A percentile compares a stretch with the other conserved stretches of the same genome.
phyloP scores from a whole-genome alignment of 2,329 filamentous ascomycete genomes.

The Fusarium metavorans region DNA sequence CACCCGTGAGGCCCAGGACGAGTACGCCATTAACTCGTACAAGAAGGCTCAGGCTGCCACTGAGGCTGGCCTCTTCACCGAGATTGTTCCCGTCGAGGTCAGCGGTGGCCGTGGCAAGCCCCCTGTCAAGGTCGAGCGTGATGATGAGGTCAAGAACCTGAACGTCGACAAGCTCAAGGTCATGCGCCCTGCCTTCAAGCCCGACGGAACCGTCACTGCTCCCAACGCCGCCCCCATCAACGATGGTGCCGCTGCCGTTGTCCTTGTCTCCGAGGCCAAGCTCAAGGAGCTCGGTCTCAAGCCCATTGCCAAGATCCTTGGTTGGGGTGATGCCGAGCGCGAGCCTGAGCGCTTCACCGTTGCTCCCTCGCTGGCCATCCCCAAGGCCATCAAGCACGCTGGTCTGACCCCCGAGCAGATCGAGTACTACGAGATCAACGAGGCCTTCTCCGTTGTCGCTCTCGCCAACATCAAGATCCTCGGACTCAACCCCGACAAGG shows the following conservation, averaged over 20 bases:
- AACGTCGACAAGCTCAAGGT: constrained; percentile 85
- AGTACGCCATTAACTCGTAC: constrained; percentile 95
- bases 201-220: constrained; percentile 91
- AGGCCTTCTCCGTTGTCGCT: constrained; percentile 97
- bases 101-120: constrained; percentile 92
- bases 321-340: constrained; percentile 95
- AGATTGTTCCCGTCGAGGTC: constrained; percentile 92
- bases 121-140: constrained; percentile 79
- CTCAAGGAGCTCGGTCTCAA: constrained; percentile 91
- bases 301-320: constrained; percentile 95
- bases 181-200: constrained; percentile 86
- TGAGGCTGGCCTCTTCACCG: constrained; percentile 83
- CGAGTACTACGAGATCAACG: constrained; percentile 98
- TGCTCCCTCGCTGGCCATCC: constrained; percentile 91
- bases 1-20: constrained; percentile 87
- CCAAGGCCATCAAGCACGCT: constrained; percentile 97
- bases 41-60: constrained; percentile 91
- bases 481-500: constrained; percentile 81
- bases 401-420: constrained; percentile 81
- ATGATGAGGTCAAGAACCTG: constrained; percentile 97
- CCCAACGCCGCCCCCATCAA: constrained; percentile 97
- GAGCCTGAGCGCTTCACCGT: constrained; percentile 96
- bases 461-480: constrained; percentile 97
- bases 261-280: constrained; percentile 94
- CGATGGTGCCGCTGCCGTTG: constrained; percentile 91